Conservation (phyloP, 768 basidiomycete species). For the Cyathus striatus region DNA sequence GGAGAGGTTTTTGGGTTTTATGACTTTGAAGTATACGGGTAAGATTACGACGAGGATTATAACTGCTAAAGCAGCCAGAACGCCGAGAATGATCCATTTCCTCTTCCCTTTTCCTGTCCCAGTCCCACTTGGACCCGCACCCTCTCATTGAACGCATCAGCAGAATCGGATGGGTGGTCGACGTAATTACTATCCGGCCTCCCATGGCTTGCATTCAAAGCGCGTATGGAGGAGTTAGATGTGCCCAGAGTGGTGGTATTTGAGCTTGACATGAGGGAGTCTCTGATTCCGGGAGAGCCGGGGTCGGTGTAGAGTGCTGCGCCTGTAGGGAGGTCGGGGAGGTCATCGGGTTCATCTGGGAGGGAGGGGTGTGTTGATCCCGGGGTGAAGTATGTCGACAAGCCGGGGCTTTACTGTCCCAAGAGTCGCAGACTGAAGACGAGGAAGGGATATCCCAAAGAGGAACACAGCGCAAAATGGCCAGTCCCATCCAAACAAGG, state of each 20-base stretch:
- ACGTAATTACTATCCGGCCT: slow-evolving; percentile 40
- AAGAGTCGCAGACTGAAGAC: too few relatives aligned
- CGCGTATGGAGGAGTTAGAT: slow-evolving; percentile 60
- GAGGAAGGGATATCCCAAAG: too few relatives aligned
- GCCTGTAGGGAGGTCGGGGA: slow-evolving; percentile 55
- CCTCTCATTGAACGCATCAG: slow-evolving; percentile 24
- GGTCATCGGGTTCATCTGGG: slow-evolving; percentile 25
- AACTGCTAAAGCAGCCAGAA: slow-evolving; percentile 39
- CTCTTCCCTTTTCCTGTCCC: slow-evolving; percentile 35
- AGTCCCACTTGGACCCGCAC: slow-evolving; percentile 32
- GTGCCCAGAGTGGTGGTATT: slow-evolving; percentile 47
- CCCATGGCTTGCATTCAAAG: slow-evolving; percentile 30
- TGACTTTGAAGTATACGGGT: slow-evolving; percentile 59
- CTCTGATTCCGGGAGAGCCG: slow-evolving; percentile 32
- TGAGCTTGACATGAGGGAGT: slow-evolving; percentile 55
- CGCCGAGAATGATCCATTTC: slow-evolving; percentile 37
- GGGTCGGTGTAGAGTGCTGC: slow-evolving; percentile 43
- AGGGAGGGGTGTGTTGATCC: slow-evolving; percentile 13
- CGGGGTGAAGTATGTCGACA: too few relatives aligned
- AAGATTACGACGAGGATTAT: slow-evolving; percentile 58
- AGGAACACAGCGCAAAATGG: too few relatives aligned
- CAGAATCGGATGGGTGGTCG: slow-evolving; percentile 52
- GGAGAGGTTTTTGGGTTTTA: slow-evolving; percentile 17
- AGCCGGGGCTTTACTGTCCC: too few relatives aligned
- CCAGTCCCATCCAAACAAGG: too few relatives aligned